phyloP scores from a whole-genome alignment of 805 yeast species.

The Ogataea minuta region DNA sequence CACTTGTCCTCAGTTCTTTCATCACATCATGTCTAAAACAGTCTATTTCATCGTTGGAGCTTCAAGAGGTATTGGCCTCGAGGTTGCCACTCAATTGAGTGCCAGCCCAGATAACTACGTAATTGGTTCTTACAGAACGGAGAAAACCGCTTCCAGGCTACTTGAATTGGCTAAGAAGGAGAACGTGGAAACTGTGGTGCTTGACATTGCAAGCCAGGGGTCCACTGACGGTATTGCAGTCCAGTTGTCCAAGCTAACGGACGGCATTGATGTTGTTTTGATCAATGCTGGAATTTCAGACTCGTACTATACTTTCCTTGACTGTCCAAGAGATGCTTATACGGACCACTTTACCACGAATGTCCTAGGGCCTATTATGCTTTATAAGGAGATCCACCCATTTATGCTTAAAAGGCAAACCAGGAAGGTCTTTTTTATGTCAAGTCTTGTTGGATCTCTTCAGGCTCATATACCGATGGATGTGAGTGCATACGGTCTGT shows the following conservation, averaged over 20 bases:
- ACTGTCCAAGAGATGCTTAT: not conserved
- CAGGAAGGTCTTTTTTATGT: slow-evolving; percentile 32
- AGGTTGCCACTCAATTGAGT: no score
- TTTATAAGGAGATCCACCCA: slow-evolving; percentile 31
- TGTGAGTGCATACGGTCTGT: no score
- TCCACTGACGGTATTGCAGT: slow-evolving; percentile 18
- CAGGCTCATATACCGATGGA: no score
- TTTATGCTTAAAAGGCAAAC: slow-evolving; percentile 25
- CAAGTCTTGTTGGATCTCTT: no score
- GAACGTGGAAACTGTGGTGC: slow-evolving; percentile 21
- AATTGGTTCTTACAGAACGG: no score
- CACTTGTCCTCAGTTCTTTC: no score
- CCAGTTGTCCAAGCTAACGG: slow-evolving; percentile 15
- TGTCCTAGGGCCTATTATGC: slow-evolving; percentile 33
- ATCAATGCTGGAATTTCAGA: slow-evolving; percentile 33
- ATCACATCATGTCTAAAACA: no score
- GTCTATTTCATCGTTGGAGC: no score
- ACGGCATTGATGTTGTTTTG: slow-evolving; percentile 35
- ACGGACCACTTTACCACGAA: slow-evolving; percentile 19
- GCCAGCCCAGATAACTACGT: no score
- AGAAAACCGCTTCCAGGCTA: no score
- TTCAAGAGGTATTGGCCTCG: no score
- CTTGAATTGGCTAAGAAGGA: slow-evolving; percentile 8
- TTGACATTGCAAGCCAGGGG: slow-evolving; percentile 22
- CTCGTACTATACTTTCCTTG: not conserved